Conservation (phyloP, 495 filamentous ascomycete species). For the Penicillium roqueforti region DNA sequence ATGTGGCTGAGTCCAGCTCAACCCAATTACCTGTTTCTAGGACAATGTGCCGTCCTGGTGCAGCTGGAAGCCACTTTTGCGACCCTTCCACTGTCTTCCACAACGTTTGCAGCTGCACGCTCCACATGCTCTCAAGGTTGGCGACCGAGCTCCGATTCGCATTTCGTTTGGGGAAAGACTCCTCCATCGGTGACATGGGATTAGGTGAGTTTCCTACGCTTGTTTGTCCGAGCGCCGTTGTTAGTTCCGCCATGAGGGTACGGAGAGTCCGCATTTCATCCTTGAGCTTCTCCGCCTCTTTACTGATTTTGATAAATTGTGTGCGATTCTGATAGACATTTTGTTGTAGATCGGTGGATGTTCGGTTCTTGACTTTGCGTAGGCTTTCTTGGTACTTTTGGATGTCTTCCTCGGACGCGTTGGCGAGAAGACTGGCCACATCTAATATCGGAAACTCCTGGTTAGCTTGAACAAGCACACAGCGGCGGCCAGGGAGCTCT, state of each 20-base stretch:
- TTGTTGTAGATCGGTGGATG: conserved; percentile 85
- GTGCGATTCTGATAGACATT: conserved; percentile 98
- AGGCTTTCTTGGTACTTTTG: conserved; percentile 73
- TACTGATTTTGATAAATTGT: conserved; percentile 98
- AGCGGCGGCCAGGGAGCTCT: conserved; percentile 12
- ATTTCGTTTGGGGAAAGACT: conserved; percentile 46
- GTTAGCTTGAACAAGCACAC: neutral
- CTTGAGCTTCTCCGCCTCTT: conserved; percentile 97
- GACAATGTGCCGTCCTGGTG: conserved; percentile 86
- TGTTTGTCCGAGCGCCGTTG: conserved; percentile 68
- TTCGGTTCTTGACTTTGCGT: conserved; percentile 73
- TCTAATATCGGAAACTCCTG: conserved; percentile 42
- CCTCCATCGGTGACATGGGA: conserved; percentile 45
- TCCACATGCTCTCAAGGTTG: conserved; percentile 95
- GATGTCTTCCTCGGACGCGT: conserved; percentile 93
- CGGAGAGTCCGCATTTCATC: conserved; percentile 89
- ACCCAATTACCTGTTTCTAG: conserved; percentile 88
- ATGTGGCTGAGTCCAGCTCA: conserved; percentile 94
- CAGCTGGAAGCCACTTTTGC: conserved; percentile 91
- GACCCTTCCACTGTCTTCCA: conserved; percentile 96
- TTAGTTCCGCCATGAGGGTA: conserved; percentile 85
- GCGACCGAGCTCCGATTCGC: conserved; percentile 63
- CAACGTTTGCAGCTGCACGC: conserved; percentile 68
- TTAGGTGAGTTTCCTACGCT: conserved; percentile 46
- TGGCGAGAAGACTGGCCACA: conserved; percentile 72